phyloP scores from a whole-genome alignment of 176 grass and related monocot genomes.

The Cenchrus fungigraminus region DNA sequence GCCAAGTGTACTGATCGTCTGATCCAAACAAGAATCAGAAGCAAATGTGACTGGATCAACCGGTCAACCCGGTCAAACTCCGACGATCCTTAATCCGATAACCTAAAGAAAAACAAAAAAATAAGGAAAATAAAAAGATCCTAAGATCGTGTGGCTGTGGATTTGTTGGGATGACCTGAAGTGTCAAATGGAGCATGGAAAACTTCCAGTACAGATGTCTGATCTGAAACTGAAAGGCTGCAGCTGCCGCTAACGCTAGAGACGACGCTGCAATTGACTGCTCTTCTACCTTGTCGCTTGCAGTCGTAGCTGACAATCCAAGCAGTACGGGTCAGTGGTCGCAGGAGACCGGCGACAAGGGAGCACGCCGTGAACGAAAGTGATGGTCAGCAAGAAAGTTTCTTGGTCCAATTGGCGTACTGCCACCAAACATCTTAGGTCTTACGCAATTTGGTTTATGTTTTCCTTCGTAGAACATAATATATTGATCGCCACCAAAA shows the following conservation, averaged over 20 bases:
- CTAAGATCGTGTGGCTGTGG: not conserved
- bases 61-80: conserved; percentile 6
- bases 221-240: not conserved
- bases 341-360: not conserved
- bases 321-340: conserved; percentile 8
- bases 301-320: not conserved
- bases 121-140: not conserved
- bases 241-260: not conserved
- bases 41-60: not conserved
- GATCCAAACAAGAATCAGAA: not conserved
- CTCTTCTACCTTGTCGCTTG: conserved; percentile 15
- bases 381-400: conserved; percentile 38
- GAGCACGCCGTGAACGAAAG: conserved; percentile 11
- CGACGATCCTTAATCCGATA: not conserved
- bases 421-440: not conserved
- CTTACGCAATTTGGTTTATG: not conserved
- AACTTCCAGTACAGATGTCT: not conserved
- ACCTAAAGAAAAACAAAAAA: not conserved
- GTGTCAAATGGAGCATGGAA: conserved; percentile 2
- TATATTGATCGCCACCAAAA: too few species aligned
- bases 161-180: not conserved
- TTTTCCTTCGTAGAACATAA: not conserved
- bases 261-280: conserved; percentile 9
- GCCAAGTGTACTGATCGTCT: not conserved
- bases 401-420: not conserved